phyloP scores from a whole-genome alignment of 192 early-diverging fungal species.

The Umbelopsis vinacea region DNA sequence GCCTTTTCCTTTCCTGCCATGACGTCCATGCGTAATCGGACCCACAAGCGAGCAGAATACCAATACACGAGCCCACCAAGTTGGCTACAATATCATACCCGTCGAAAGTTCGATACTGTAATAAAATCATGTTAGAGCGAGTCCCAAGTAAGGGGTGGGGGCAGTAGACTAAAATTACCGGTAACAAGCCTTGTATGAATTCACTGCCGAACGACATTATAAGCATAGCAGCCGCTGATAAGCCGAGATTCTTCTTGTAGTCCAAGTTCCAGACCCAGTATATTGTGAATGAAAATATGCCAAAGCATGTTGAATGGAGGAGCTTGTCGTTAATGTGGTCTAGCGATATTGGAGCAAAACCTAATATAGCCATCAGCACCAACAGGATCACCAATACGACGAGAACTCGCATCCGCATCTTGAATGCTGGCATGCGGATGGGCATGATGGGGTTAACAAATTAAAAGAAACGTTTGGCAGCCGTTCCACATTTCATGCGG shows the following conservation, averaged over 20 bases:
- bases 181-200: slow-evolving; percentile 40
- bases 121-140: background rate
- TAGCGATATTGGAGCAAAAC: slow-evolving; percentile 39
- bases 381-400: slow-evolving; percentile 34
- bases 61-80: slow-evolving; percentile 30
- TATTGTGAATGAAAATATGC: slow-evolving; percentile 30
- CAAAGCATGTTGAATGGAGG: slow-evolving; percentile 39
- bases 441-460: background rate
- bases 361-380: slow-evolving; percentile 37
- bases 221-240: slow-evolving; percentile 24
- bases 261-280: slow-evolving; percentile 42
- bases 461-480: too few species aligned
- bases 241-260: slow-evolving; percentile 30
- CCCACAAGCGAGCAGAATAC: slow-evolving; percentile 24
- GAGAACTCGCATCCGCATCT: slow-evolving; percentile 37
- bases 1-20: slow-evolving; percentile 28
- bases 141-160: background rate
- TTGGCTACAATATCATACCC: slow-evolving; percentile 40
- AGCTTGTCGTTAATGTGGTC: slow-evolving; percentile 45
- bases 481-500: too few species aligned
- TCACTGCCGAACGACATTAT: slow-evolving; percentile 36
- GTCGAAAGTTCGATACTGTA: slow-evolving; percentile 46
- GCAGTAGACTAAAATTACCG: slow-evolving; percentile 24
- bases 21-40: slow-evolving; percentile 26
- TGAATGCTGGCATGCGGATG: slow-evolving; percentile 11